Conservation (phyloP, 2,329 filamentous ascomycete species). For the Fusarium tanahbumbuense region DNA sequence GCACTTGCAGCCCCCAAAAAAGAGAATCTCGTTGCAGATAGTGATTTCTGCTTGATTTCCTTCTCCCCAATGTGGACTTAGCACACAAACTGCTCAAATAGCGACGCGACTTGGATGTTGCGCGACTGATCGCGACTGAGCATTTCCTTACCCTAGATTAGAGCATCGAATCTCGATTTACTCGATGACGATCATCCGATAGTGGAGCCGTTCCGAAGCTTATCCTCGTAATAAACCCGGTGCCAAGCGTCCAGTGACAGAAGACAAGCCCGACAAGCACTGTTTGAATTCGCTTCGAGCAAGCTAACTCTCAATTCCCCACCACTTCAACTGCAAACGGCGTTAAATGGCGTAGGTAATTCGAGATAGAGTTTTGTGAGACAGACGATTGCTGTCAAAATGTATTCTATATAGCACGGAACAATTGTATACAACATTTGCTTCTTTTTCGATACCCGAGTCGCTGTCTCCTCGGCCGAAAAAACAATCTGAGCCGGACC, state of each 20-base stretch:
- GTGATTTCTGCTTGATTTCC: background rate
- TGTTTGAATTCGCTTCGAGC: background rate
- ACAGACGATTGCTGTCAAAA: too few relatives aligned
- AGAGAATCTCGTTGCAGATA: background rate
- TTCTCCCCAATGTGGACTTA: too few relatives aligned
- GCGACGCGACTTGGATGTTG: background rate
- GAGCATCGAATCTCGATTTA: background rate
- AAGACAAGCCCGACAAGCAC: background rate
- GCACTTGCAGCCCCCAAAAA: too few relatives aligned
- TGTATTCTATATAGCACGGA: too few relatives aligned
- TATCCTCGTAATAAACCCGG: background rate
- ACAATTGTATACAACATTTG: too few relatives aligned
- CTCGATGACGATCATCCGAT: background rate
- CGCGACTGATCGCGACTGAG: fast-evolving
- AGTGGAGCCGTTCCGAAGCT: background rate
- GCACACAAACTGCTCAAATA: background rate
- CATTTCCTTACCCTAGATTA: background rate
- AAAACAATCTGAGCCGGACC: background rate
- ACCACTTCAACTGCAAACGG: background rate
- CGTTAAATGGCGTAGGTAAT: background rate
- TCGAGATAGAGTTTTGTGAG: background rate
- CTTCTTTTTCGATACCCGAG: too few relatives aligned
- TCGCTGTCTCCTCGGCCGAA: background rate
- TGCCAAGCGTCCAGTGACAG: background rate
- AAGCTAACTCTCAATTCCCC: background rate